Evolutionary conservation across 2,329 filamentous ascomycete species (phyloP).

Genomic region (Fusarium siculi): DNA sequence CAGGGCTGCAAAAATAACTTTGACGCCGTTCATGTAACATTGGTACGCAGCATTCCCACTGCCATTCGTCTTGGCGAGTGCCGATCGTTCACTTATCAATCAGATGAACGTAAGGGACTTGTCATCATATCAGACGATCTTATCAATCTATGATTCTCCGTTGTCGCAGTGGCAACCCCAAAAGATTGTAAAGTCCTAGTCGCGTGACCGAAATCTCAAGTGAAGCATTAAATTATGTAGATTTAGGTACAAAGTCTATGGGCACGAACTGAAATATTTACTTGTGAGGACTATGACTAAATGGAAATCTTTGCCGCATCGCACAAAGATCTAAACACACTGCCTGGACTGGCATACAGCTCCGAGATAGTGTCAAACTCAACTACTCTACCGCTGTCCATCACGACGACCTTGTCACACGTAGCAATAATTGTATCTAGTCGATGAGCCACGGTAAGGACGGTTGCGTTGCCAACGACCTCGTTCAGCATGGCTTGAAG

Average conservation of each 20-base stretch:
- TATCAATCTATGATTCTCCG: neutral
- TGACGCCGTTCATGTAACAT: neutral
- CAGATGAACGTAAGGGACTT: neutral
- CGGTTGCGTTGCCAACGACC: slow-evolving; percentile 26
- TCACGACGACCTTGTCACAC: slow-evolving; percentile 31
- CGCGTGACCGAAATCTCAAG: neutral
- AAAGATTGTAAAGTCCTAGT: neutral
- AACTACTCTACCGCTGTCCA: slow-evolving; percentile 30
- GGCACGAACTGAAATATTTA: neutral
- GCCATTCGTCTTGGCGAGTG: neutral
- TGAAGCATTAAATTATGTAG: neutral
- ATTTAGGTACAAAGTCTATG: neutral
- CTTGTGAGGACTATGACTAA: neutral
- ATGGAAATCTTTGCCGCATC: slow-evolving; percentile 20
- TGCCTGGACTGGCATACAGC: neutral
- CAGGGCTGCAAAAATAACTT: neutral
- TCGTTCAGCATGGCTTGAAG: slow-evolving; percentile 22
- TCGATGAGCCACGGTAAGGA: slow-evolving; percentile 34
- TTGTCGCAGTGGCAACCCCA: neutral
- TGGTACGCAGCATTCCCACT: neutral
- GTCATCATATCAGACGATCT: neutral
- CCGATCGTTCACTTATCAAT: neutral
- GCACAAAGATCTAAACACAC: slow-evolving; percentile 20
- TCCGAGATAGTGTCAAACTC: slow-evolving; percentile 24
- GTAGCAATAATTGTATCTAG: slow-evolving; percentile 37